Evolutionary conservation across 2,329 filamentous ascomycete genomes (phyloP).

Genomic region (Neonectria hederae): DNA sequence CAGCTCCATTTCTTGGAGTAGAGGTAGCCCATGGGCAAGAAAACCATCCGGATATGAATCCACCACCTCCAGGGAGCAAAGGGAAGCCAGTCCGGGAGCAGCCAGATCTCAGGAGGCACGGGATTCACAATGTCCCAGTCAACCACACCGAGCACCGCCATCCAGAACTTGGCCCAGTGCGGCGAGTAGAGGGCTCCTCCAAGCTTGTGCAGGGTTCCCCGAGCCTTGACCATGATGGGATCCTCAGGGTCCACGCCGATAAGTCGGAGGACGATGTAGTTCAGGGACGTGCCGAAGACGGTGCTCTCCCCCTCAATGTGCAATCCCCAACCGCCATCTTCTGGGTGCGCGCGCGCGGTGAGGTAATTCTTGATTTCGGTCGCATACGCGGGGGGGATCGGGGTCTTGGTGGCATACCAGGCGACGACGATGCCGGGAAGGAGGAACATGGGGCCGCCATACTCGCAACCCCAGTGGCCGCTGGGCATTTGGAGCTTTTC

Average conservation of each 20-base stretch:
- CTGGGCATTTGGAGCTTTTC: slow-evolving; percentile 87
- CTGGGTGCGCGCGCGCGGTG: slow-evolving; percentile 81
- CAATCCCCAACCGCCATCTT: slow-evolving; percentile 96
- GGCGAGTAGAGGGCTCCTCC: slow-evolving; percentile 86
- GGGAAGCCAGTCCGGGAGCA: slow-evolving; percentile 90
- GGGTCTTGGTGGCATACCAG: slow-evolving; percentile 90
- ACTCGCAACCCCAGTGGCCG: slow-evolving; percentile 97
- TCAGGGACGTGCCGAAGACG: slow-evolving; percentile 89
- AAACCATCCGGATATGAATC: slow-evolving; percentile 99
- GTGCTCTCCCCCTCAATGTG: slow-evolving; percentile 95
- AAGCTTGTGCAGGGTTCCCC: slow-evolving; percentile 82
- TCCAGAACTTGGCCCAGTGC: slow-evolving; percentile 98
- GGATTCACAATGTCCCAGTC: slow-evolving; percentile 96
- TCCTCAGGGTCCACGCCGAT: slow-evolving; percentile 87
- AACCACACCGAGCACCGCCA: slow-evolving; percentile 83
- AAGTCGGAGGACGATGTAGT: slow-evolving; percentile 83
- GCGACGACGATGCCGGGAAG: slow-evolving; percentile 85
- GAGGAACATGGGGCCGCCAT: slow-evolving; percentile 97
- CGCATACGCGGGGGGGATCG: slow-evolving; percentile 80
- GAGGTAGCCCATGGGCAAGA: slow-evolving; percentile 88
- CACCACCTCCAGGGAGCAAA: slow-evolving; percentile 95
- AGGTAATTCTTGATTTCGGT: slow-evolving; percentile 95
- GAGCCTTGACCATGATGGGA: slow-evolving; percentile 83
- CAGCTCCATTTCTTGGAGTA: slow-evolving; percentile 86
- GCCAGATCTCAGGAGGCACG: slow-evolving; percentile 91